Evolutionary conservation across 331 rosid genomes (phyloP).

Genomic region (Rosa hybrid): DNA sequence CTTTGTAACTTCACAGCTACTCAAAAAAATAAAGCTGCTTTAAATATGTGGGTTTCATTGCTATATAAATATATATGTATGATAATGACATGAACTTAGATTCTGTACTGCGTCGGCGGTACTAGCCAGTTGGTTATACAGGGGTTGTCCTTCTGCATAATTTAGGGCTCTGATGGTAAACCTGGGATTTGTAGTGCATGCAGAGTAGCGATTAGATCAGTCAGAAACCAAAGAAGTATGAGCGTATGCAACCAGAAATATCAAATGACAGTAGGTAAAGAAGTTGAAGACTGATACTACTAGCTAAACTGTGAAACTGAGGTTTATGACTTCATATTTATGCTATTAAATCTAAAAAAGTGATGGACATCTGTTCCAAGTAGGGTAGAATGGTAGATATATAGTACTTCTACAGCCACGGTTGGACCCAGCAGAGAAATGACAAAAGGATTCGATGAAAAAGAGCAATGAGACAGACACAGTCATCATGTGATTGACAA

Average conservation of each 20-base stretch:
- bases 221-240: background rate
- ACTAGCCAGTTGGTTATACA: background rate
- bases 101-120: background rate
- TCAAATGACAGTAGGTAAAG: background rate
- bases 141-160: background rate
- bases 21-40: background rate
- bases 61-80: too few relatives aligned
- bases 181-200: background rate
- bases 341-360: background rate
- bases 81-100: background rate
- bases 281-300: background rate
- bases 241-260: background rate
- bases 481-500: background rate
- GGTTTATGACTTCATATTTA: background rate
- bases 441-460: background rate
- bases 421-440: background rate
- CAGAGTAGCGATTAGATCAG: background rate
- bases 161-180: background rate
- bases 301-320: background rate
- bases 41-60: conserved; percentile 8
- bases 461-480: background rate
- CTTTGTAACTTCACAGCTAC: conserved; percentile 6
- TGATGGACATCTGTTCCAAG: background rate
- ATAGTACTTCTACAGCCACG: background rate
- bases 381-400: background rate